Base-by-base conservation (phyloP, 768 basidiomycete genomes). In the Roridomyces roridus region DNA sequence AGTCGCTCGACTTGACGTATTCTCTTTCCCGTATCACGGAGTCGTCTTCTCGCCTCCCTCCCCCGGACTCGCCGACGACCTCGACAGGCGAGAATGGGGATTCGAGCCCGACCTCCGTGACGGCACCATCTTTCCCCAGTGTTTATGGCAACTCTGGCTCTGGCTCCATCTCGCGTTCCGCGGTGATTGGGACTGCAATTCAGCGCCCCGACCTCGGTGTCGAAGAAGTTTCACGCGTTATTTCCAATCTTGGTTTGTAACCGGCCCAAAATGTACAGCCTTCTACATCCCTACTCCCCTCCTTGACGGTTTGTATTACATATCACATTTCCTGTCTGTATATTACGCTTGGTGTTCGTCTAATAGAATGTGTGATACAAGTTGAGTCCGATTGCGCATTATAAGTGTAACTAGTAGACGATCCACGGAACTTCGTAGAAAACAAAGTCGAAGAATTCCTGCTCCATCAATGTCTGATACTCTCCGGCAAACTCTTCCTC, bases 381-480 rank as follows among this genome's bases (percentile, higher is more conserved):
- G 29, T 50, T 67, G 69, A 68, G 60, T 60, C 67, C 65, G 57
- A 55, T 54, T 55, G 55, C 41, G 39, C 49, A 49, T 57, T 57
- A 49, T 44, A 35, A 46, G 26, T 44, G 11, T 44, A 44, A 61
- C 78, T 78, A 89, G 65, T 84, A 80, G 35, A 88, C 76, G 64
- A 97, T 91, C 90, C 91, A 94, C 28, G 93, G 94, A 49, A 99
- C 84, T 72, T 98, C 96, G 69, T 88, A 96, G 68, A 96, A 69
- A 21, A 98, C 93, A 67, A 98, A 99, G 73, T 96, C 94, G 70
- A 90, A 94, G 70, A 91, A 92, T 72, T 99, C 96, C 70, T 96
- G 91, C 68, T 99, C 97, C 81, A 99, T 84, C 34, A 99, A 75
- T 12, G 85, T 84, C 70, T 94, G 92, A 71, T 91, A 99, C 72